Base-by-base conservation (phyloP, 257 asterid genomes). In the Gardenia jasminoides region DNA sequence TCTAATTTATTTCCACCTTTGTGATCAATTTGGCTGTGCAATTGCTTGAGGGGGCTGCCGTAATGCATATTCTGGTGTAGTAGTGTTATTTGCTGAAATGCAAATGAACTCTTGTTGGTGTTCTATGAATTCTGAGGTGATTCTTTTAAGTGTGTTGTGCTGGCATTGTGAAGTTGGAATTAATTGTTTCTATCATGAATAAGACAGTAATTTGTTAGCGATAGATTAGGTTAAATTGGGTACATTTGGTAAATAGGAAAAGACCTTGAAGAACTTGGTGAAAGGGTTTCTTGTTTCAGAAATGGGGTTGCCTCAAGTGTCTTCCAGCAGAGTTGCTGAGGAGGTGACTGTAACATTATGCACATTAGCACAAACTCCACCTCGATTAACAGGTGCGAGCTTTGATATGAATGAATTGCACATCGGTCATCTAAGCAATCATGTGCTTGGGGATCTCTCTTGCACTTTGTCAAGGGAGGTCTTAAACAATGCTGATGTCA, bases 231-330 rank as follows among this genome's bases (percentile, higher is more conserved):
- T 54, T 72, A 1, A 48, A 24, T 58, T 62, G 33, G 66, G 61
- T 66, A 41, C 44, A 64, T 66, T 46, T 56, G 67, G 70, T 77
- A 83, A 69, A 74, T 77, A 43, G 30, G 28, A 47, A 56, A 75
- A 70, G 83, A 65, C 79, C 47, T 58, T 59, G 19, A 41, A 62
- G 66, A 74, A 78, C 46, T 76, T 65, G 76, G 36, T 79, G 61
- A 68, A 59, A 66, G 50, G 52, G 59, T 41, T 43, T 70, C 48
- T 80, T 39, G 13, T 26, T 59, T 83, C 62, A 82, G 79, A 62
- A 83, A 93, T 93, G 98, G 98, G 98, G 33, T 87, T 93, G 84
- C 98, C 98, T 79, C 97, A 91, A 78, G 84, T 89, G 76, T 84
- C 94, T 70, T 86, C 96, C 8, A 85, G 89, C 56, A 85, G 82